Conservation (phyloP, 108 stramenopile species). For the Cyclotella sp. region DNA sequence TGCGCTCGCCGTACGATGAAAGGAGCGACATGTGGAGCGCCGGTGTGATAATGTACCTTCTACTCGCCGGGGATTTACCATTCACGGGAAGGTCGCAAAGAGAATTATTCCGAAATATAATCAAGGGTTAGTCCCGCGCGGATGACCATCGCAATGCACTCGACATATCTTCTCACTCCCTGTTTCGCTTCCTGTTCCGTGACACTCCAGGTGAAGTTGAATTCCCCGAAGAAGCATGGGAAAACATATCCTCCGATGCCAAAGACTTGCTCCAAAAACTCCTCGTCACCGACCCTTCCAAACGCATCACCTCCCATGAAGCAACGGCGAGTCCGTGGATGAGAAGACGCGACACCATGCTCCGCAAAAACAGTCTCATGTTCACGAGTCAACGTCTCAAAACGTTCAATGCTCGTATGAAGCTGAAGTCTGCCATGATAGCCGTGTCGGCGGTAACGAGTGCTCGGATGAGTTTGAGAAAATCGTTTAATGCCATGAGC, state of each 20-base stretch:
- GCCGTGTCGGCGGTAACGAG: conserved; percentile 46
- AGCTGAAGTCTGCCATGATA: conserved; percentile 84
- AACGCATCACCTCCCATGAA: conserved; percentile 76
- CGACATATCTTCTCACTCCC: no score
- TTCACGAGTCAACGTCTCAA: conserved; percentile 77
- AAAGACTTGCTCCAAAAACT: conserved; percentile 83
- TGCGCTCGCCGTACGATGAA: conserved; percentile 77
- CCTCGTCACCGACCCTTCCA: conserved; percentile 74
- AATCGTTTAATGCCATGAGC: not conserved
- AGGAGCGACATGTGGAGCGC: conserved; percentile 97
- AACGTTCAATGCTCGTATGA: conserved; percentile 89
- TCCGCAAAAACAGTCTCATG: conserved; percentile 47
- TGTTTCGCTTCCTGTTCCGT: no score
- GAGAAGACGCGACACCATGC: conserved; percentile 54
- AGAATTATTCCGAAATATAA: conserved; percentile 79
- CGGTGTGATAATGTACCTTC: conserved; percentile 93
- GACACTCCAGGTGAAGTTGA: conserved; percentile 54
- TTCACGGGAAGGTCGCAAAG: conserved; percentile 81
- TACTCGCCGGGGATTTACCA: conserved; percentile 91
- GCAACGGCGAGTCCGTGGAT: conserved; percentile 88
- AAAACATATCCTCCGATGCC: conserved; percentile 78
- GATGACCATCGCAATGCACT: no score
- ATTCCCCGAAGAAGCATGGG: conserved; percentile 71
- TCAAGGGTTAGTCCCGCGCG: conserved; percentile 72
- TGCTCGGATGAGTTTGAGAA: conserved; percentile 3